phyloP scores from a whole-genome alignment of 305 asterid genomes.

The Ajuga reptans region DNA sequence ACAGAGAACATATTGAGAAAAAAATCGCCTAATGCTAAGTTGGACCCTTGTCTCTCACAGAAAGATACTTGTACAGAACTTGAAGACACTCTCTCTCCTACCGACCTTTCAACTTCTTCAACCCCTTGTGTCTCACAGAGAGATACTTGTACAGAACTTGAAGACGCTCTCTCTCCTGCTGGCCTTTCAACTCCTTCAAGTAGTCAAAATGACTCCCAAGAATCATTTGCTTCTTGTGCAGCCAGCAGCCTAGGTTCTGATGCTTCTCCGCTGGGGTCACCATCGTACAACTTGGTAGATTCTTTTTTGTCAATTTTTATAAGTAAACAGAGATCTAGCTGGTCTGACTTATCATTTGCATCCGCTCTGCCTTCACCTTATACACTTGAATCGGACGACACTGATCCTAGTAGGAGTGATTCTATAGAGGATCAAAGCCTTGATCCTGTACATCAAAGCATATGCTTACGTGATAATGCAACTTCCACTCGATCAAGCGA shows the following conservation, averaged over 20 bases:
- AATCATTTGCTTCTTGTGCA: slow-evolving; percentile 43
- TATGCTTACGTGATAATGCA: slow-evolving; percentile 27
- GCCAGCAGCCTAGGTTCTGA: slow-evolving; percentile 39
- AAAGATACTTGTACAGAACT: slow-evolving; percentile 20
- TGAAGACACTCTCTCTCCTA: slow-evolving; percentile 24
- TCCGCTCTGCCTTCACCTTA: slow-evolving; percentile 68
- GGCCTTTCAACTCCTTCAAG: slow-evolving; percentile 27
- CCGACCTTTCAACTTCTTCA: slow-evolving; percentile 27
- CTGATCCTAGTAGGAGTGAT: slow-evolving; percentile 20
- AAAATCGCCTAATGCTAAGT: slow-evolving; percentile 40
- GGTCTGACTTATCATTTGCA: slow-evolving; percentile 61
- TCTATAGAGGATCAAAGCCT: slow-evolving; percentile 20
- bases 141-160: slow-evolving; percentile 21
- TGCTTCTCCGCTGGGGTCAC: slow-evolving; percentile 36
- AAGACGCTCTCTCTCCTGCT: slow-evolving; percentile 25
- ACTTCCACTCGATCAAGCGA: slow-evolving; percentile 29
- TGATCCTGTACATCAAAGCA: slow-evolving; percentile 16
- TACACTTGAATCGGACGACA: slow-evolving; percentile 32
- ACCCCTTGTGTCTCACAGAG: slow-evolving; percentile 2
- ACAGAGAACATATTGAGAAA: slow-evolving; percentile 62
- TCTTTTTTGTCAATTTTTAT: slow-evolving; percentile 49
- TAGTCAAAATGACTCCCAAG: slow-evolving; percentile 34
- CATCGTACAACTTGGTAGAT: slow-evolving; percentile 50
- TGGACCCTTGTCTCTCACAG: slow-evolving; percentile 18
- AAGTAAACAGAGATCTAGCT: slow-evolving; percentile 54